These are phyloP conservation scores for Tetrapisispora taiwanensis DNA, from an alignment of 805 yeast species.

Conservation along the genomic window DNA sequence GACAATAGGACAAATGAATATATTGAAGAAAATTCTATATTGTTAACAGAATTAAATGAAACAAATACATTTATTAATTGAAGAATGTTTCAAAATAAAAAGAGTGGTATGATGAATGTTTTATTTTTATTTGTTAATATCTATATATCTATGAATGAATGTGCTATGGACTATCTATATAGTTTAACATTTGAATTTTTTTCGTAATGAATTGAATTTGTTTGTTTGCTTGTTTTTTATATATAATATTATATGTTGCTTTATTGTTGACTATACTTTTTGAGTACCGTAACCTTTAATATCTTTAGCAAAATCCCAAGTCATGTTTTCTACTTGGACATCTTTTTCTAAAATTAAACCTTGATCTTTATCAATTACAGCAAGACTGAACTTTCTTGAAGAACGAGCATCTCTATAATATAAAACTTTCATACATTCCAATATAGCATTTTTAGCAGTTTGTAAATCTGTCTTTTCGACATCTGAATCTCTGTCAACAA, in stretches of 20 bases:
- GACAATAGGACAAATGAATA: too few species aligned
- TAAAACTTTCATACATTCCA: constrained; percentile 85
- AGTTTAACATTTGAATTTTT: background rate
- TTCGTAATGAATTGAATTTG: background rate
- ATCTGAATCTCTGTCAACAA: constrained; percentile 71
- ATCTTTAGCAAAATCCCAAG: constrained; percentile 83
- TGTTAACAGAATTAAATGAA: too few species aligned
- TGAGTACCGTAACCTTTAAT: constrained; percentile 86
- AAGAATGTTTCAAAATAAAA: too few species aligned
- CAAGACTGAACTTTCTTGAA: constrained; percentile 71
- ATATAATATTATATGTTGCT: background rate
- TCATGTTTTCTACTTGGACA: constrained; percentile 61
- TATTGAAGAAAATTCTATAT: too few species aligned
- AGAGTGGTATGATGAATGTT: too few species aligned
- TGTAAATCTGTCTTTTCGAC: constrained; percentile 56
- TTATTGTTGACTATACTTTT: constrained; percentile 27
- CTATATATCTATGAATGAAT: background rate
- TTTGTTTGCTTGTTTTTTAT: background rate
- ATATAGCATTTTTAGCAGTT: constrained; percentile 66
- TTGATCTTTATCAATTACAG: constrained; percentile 56
- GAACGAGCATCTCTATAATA: constrained; percentile 96
- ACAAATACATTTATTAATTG: too few species aligned
- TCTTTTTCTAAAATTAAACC: constrained; percentile 58
- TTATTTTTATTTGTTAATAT: too few species aligned
- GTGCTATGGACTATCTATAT: background rate